These are phyloP conservation scores for Russula virescens DNA, from an alignment of 768 basidiomycete species.

Conservation along the genomic window DNA sequence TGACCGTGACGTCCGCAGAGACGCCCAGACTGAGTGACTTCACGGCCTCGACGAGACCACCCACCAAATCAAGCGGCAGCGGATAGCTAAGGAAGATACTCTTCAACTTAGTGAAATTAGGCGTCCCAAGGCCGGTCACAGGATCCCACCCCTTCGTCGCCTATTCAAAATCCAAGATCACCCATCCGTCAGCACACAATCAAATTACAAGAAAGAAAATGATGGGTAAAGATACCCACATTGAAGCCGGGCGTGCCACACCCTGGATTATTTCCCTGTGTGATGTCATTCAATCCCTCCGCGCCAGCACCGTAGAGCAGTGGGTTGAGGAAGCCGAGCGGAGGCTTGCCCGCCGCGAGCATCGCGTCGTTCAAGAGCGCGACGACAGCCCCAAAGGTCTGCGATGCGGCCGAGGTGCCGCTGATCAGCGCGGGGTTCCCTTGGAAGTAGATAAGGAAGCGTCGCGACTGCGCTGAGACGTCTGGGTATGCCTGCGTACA, in stretches of 20 bases:
- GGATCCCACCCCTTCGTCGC: conserved; percentile 36
- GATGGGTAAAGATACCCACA: conserved; percentile 1
- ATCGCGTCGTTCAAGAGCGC: conserved; percentile 45
- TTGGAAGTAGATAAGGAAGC: conserved; percentile 44
- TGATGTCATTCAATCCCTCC: conserved; percentile 35
- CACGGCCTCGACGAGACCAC: neutral
- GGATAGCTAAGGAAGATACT: conserved; percentile 21
- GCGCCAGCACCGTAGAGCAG: conserved; percentile 30
- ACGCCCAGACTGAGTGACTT: neutral
- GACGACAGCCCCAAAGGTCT: conserved; percentile 58
- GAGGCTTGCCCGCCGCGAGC: conserved; percentile 27
- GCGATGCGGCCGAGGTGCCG: conserved; percentile 63
- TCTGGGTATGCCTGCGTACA: conserved; percentile 51
- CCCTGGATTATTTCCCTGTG: conserved; percentile 34
- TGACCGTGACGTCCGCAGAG: neutral
- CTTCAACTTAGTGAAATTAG: conserved; percentile 31
- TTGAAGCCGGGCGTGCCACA: conserved; percentile 37
- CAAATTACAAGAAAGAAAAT: neutral
- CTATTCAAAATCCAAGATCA: conserved; percentile 12
- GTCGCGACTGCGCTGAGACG: conserved; percentile 52
- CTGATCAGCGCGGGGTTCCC: conserved; percentile 18
- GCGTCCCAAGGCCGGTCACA: conserved; percentile 33
- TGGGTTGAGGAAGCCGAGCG: conserved; percentile 38
- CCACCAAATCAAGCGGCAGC: neutral
- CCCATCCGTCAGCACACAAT: neutral